Evolutionary conservation across 2,329 filamentous ascomycete species (phyloP), one percentile per base, ranked within the genome.

Genomic region (Penicillium sp.): DNA sequence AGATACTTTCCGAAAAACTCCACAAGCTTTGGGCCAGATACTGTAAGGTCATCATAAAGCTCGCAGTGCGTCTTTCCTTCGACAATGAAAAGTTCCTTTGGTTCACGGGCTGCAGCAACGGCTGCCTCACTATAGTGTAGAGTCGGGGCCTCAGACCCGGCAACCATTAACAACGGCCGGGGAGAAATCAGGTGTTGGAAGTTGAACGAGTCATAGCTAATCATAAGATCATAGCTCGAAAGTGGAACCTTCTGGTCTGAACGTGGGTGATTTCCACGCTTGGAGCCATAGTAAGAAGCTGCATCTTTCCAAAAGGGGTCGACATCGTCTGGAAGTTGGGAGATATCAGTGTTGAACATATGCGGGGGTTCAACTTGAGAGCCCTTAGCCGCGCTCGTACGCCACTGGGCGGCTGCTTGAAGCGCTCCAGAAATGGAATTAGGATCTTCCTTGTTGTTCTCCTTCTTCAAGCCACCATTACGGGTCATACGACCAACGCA

Each of bases 11-110:
- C 43, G 26, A 46, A 46, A 13, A 46, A 46, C 8, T 46, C 43
- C 26, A 46, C 43, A 11, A 46, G 26, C 43, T 46, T 46, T 3
- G 43, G 23, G 8, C 43, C 36, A n/a, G 44, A 6, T 18, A 18
- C 48, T 8, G 16, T 11, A 36, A 37, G 5, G 10, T 50, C 33
- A 19, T 54, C 51, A 49, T 54, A 54, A 11, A 54, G 39, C 16
- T 73, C 71, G 1, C 65, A 65, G 52, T 74, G 71, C 0, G 63
- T 67, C 9, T 64, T 57, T 2, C 67, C 64, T 1, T 62, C 34
- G 1, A 74, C 49, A 55, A 68, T 65, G 14, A 67, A 13, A 40
- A 73, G 21, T 46, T 74, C 69, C 60, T 72, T 73, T 2, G 72
- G 72, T 47, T 74, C 66, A 29, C 24, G 39, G 5, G 60, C 63